These are phyloP conservation scores for Mucor piriformis DNA, from an alignment of 371 early-diverging fungal genomes.

Conservation along the genomic window DNA sequence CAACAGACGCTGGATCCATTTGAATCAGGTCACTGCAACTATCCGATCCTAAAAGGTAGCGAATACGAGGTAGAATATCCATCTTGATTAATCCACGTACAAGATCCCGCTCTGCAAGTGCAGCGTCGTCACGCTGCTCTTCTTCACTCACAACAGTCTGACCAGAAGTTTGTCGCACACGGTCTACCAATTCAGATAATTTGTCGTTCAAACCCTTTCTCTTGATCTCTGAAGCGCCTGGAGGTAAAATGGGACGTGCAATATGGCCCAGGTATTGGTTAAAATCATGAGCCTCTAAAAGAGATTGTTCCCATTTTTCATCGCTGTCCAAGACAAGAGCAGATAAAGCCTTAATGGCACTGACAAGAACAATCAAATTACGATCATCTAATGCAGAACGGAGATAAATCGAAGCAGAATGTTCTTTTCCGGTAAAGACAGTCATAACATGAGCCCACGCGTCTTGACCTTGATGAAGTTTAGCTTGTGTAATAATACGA, in stretches of 20 bases:
- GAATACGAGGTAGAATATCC: conserved; percentile 58
- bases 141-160: conserved; percentile 15
- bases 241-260: conserved; percentile 10
- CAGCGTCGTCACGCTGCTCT: conserved; percentile 40
- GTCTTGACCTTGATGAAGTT: conserved; percentile 19
- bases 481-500: conserved; percentile 61
- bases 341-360: conserved; percentile 56
- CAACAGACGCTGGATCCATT: conserved; percentile 43
- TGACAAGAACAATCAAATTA: conserved; percentile 58
- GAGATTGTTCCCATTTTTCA: conserved; percentile 11
- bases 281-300: conserved; percentile 10
- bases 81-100: conserved; percentile 58
- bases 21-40: conserved; percentile 34
- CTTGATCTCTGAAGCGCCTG: background rate
- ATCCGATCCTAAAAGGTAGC: conserved; percentile 48
- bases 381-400: conserved; percentile 71
- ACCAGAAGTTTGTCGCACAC: conserved; percentile 29
- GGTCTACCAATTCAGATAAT: conserved; percentile 23
- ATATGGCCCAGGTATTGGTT: conserved; percentile 37
- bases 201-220: conserved; percentile 24
- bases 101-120: conserved; percentile 54
- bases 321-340: conserved; percentile 40
- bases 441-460: conserved; percentile 38
- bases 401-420: conserved; percentile 52
- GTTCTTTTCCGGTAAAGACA: conserved; percentile 41